Base-by-base conservation (phyloP, 352 stramenopile species). In the Phytophthora ohioensis region DNA sequence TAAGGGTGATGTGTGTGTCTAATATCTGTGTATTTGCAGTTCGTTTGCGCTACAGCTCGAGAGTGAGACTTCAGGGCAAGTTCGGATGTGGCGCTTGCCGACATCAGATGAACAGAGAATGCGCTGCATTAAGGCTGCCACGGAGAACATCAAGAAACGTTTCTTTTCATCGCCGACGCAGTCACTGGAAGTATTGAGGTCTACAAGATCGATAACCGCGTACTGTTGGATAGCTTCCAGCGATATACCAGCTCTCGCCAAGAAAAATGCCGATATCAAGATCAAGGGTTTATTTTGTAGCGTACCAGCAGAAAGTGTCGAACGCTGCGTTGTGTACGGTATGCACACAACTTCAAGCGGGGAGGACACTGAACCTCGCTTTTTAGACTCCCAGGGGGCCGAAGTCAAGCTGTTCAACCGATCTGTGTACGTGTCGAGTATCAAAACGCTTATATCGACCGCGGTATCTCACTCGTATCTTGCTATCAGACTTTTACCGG, bases 211-310 rank as follows among this genome's bases (percentile, higher is more conserved):
- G 87, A 94, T 52, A 93, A 96, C 57, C 67, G 69, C 10, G 73
- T 75, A 43, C 36, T 94, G 17, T 52, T 96, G 9, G 60, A 85
- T 32, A 63, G 57, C 8, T 94, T 94, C 39, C 86, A 93, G 58
- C 71, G 54, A 13, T 82, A 81, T 60, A 76, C 82, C 27, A 58
- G 43, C 11, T 52, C 46, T 82, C 5, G 15, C 67, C 4, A 49
- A 65, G 11, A 52, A 64, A 2, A 15, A 36, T 0, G 31, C 48
- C 0, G 69, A 75, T 10, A 62, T 73, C 9, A 91, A 91, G 65
- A 84, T 96, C 65, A 96, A 95, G 49, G 88, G 88, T 0, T 62
- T 96, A 3, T 94, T 95, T 47, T 94, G 85, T 57, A 71, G 41
- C 5, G 72, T 96, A 1, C 85, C 88, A 11, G 38, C 58, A 10